A percentile compares a stretch with the other conserved stretches of the same genome.
Evolutionary conservation across 371 early-diverging fungal genomes (phyloP).

Genomic region (Apophysomyces trapeziformis): DNA sequence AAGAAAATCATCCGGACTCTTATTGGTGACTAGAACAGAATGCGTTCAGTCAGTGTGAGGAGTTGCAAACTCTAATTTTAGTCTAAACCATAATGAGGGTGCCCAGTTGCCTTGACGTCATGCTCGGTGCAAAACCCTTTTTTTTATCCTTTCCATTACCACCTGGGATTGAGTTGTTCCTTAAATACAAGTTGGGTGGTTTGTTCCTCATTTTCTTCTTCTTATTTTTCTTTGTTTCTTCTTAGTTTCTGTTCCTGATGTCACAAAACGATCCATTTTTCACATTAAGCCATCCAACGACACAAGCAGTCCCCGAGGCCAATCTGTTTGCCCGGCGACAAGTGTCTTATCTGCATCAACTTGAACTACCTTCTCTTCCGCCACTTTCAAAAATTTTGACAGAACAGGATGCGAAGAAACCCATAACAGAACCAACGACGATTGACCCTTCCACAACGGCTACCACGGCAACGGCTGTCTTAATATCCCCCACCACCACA

Average conservation of each 20-base stretch:
- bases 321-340: constrained; percentile 2
- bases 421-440: not conserved
- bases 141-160: not conserved
- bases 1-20: too few relatives aligned
- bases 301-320: constrained; percentile 11
- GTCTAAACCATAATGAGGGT: not conserved
- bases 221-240: constrained; percentile 13
- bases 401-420: constrained; percentile 1
- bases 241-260: not conserved
- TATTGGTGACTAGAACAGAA: too few relatives aligned
- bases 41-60: too few relatives aligned
- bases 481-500: not conserved
- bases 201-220: not conserved
- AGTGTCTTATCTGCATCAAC: constrained; percentile 5
- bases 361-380: constrained; percentile 4
- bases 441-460: not conserved
- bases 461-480: not conserved
- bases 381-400: constrained; percentile 7
- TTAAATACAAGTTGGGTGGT: not conserved
- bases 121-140: constrained; percentile 8
- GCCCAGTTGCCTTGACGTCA: constrained; percentile 10
- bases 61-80: not conserved
- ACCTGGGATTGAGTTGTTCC: not conserved
- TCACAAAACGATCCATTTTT: constrained; percentile 14
- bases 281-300: constrained; percentile 1